Conservation (phyloP, 768 basidiomycete species). For the Tylopilus rubrobrunneus region DNA sequence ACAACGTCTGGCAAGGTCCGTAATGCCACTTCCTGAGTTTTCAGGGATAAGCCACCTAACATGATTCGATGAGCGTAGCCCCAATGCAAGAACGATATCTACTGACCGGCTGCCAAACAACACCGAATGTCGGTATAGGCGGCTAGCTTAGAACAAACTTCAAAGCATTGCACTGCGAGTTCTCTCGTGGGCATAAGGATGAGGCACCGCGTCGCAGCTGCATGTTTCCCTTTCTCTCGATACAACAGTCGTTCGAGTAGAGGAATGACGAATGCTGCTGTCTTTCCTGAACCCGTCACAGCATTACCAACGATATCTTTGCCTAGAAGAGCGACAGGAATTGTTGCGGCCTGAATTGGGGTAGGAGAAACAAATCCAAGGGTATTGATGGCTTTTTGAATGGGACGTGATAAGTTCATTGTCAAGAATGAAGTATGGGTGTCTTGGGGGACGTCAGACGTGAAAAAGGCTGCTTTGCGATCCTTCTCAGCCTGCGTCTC, state of each 20-base stretch:
- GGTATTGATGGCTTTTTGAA: conserved; percentile 84
- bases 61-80: conserved; percentile 4
- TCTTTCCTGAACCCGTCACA: conserved; percentile 97
- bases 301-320: conserved; percentile 96
- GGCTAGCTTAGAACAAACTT: conserved; percentile 83
- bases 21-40: conserved; percentile 83
- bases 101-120: conserved; percentile 84
- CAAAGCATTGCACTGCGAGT: conserved; percentile 92
- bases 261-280: conserved; percentile 94
- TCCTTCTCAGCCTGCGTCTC: conserved; percentile 57
- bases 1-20: conserved; percentile 89
- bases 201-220: conserved; percentile 84
- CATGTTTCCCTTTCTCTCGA: conserved; percentile 83
- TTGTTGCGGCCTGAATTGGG: conserved; percentile 91
- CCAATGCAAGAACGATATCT: conserved; percentile 6
- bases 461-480: conserved; percentile 88
- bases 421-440: conserved; percentile 78
- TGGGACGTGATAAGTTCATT: conserved; percentile 94
- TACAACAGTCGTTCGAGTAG: conserved; percentile 91
- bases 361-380: conserved; percentile 83
- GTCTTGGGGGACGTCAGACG: conserved; percentile 49
- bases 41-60: conserved; percentile 86
- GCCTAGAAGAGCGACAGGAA: conserved; percentile 90
- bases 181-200: conserved; percentile 94
- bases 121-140: conserved; percentile 86